phyloP scores from a whole-genome alignment of 495 filamentous ascomycete genomes.

The Rusavskia elegans region DNA sequence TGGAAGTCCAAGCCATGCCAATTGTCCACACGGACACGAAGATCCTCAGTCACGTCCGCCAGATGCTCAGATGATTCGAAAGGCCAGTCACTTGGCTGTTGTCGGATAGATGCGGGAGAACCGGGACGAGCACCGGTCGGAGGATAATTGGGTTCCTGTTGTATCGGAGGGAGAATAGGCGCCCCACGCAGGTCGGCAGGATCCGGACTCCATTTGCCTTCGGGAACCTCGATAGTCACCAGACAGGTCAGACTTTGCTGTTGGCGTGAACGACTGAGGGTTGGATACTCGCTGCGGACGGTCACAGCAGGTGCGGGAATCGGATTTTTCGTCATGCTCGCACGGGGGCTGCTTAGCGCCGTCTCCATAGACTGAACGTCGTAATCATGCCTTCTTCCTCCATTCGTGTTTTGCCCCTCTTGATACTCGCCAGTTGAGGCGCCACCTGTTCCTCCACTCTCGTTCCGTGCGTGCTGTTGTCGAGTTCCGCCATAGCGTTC shows the following conservation, averaged over 20 bases:
- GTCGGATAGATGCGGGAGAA: conserved; percentile 8
- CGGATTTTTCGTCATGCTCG: conserved; percentile 60
- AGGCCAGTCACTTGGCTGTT: conserved; percentile 13
- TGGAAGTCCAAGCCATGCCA: conserved; percentile 98
- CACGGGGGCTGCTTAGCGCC: conserved; percentile 56
- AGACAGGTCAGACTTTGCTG: conserved; percentile 92
- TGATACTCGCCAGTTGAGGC: conserved; percentile 54
- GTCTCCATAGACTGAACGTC: conserved; percentile 95
- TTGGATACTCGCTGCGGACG: conserved; percentile 92
- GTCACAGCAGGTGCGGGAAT: conserved; percentile 84
- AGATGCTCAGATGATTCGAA: conserved; percentile 49
- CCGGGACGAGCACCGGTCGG: conserved; percentile 23
- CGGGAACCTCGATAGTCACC: conserved; percentile 85
- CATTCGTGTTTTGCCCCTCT: conserved; percentile 26
- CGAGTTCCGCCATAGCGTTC: conserved; percentile 42
- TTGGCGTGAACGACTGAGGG: conserved; percentile 76
- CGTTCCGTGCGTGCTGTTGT: conserved; percentile 48
- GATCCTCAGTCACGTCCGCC: conserved; percentile 71
- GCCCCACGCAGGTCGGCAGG: conserved; percentile 62
- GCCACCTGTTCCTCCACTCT: conserved; percentile 57
- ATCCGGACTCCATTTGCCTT: conserved; percentile 79
- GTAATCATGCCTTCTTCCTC: conserved; percentile 68
- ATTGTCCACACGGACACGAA: conserved; percentile 80
- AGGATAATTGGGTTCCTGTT: conserved; percentile 18
- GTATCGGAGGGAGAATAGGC: conserved; percentile 30